Evolutionary conservation across 1,284 basidiomycete genomes (phyloP).

Genomic region (Phenoliferia sp.): DNA sequence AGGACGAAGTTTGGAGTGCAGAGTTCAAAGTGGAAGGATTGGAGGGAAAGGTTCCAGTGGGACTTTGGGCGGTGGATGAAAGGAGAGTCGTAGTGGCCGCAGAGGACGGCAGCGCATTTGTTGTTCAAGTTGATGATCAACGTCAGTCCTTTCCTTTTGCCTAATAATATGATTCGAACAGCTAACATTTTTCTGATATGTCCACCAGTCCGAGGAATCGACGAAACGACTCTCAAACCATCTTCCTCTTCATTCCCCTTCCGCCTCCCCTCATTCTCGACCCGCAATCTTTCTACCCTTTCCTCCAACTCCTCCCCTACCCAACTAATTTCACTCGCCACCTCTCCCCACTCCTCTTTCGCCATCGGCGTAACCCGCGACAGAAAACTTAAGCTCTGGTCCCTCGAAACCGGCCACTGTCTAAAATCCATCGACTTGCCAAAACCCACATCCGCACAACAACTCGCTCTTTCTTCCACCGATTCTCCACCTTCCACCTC

Average conservation of each 20-base stretch:
- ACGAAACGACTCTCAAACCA: constrained; percentile 27
- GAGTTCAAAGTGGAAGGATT: constrained; percentile 22
- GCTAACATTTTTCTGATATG: no score
- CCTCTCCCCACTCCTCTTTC: constrained; percentile 3
- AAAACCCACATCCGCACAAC: constrained; percentile 27
- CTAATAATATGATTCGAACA: no score
- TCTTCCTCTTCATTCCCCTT: constrained; percentile 21
- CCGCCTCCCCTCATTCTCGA: constrained; percentile 30
- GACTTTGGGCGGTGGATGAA: constrained; percentile 17
- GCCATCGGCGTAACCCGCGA: constrained; percentile 81
- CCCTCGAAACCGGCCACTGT: constrained; percentile 39
- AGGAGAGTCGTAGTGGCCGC: constrained; percentile 13
- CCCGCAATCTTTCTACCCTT: constrained; percentile 8
- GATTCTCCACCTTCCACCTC: constrained; percentile 3
- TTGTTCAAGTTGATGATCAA: constrained; percentile 9
- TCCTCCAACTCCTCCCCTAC: neutral
- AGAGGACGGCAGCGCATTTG: constrained; percentile 14
- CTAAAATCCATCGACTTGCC: constrained; percentile 42
- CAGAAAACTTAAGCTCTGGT: constrained; percentile 77
- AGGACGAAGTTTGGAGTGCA: constrained; percentile 13
- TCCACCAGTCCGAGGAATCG: constrained; percentile 13
- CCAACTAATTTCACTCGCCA: constrained; percentile 7
- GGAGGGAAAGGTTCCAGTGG: constrained; percentile 9
- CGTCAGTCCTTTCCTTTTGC: constrained; percentile 4
- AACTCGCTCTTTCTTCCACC: constrained; percentile 2